Percentiles rank a stretch among this genome's conserved stretches.
phyloP scores from a whole-genome alignment of 1,284 basidiomycete species.

The Heterobasidion occidentale region DNA sequence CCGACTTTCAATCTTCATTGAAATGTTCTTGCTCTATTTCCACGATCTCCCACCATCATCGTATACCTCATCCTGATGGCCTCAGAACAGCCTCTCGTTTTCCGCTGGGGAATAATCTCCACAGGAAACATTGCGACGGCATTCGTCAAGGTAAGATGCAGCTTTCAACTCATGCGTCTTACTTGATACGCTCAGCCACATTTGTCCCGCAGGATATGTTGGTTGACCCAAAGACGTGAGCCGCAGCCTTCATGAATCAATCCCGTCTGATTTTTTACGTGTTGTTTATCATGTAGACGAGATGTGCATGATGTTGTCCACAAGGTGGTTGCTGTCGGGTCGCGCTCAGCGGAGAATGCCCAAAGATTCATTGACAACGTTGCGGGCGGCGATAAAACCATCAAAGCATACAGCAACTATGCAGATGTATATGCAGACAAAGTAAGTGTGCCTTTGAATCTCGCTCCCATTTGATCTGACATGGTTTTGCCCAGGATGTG shows the following conservation, averaged over 20 bases:
- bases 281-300: slow-evolving; percentile 35
- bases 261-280: background rate
- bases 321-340: slow-evolving; percentile 74
- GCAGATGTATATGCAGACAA: slow-evolving; percentile 65
- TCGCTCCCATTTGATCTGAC: background rate
- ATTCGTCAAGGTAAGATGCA: slow-evolving; percentile 33
- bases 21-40: background rate
- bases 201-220: slow-evolving; percentile 32
- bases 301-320: slow-evolving; percentile 69
- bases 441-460: slow-evolving; percentile 2
- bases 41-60: background rate
- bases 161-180: background rate
- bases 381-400: slow-evolving; percentile 38
- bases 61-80: slow-evolving; percentile 9
- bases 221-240: slow-evolving; percentile 42
- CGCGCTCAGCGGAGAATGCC: slow-evolving; percentile 65
- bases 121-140: slow-evolving; percentile 37
- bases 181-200: background rate
- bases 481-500: slow-evolving; percentile 43
- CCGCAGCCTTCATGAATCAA: background rate
- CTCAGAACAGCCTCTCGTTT: slow-evolving; percentile 23
- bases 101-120: slow-evolving; percentile 52
- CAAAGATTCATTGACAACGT: slow-evolving; percentile 58
- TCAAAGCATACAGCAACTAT: slow-evolving; percentile 74
- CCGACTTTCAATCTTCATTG: background rate